Percentiles rank a stretch among this genome's conserved stretches.
These are phyloP conservation scores for Colletotrichum truncatum DNA, from an alignment of 2,329 filamentous ascomycete species.

Conservation along the genomic window DNA sequence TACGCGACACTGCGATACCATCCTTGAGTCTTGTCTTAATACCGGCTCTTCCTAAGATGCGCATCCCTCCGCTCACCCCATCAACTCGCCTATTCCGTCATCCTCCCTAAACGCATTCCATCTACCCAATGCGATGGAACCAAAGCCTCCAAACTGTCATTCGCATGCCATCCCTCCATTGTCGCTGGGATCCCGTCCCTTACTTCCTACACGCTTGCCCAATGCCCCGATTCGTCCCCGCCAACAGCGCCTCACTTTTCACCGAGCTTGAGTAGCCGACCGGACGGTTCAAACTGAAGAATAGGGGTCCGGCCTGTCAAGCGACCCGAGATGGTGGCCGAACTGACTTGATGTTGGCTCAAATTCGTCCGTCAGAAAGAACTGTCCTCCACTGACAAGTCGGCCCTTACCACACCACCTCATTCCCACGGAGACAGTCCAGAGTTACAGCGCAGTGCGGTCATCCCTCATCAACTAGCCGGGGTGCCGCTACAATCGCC, in stretches of 20 bases:
- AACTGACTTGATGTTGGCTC: constrained; percentile 7
- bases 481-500: not conserved
- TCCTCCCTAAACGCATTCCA: not conserved
- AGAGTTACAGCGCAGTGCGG: constrained; percentile 4
- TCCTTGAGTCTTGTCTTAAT: not conserved
- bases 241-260: not conserved
- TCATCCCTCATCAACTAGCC: not conserved
- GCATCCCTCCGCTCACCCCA: not conserved
- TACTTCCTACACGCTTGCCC: not conserved
- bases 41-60: not conserved
- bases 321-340: not conserved
- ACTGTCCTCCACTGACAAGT: not conserved
- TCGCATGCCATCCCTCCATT: not conserved
- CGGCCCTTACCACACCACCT: not conserved
- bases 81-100: not conserved
- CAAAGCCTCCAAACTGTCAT: not conserved
- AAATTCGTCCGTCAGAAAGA: not conserved
- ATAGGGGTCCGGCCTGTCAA: constrained; percentile 5
- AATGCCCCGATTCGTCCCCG: not conserved
- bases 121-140: constrained; percentile 5
- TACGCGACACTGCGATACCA: not conserved
- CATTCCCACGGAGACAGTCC: constrained; percentile 5
- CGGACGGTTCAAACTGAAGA: not conserved
- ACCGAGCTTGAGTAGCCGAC: not conserved
- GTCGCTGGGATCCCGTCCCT: constrained; percentile 10